These are phyloP conservation scores for Corylus americana DNA, from an alignment of 306 rosid genomes.

Conservation along the genomic window DNA sequence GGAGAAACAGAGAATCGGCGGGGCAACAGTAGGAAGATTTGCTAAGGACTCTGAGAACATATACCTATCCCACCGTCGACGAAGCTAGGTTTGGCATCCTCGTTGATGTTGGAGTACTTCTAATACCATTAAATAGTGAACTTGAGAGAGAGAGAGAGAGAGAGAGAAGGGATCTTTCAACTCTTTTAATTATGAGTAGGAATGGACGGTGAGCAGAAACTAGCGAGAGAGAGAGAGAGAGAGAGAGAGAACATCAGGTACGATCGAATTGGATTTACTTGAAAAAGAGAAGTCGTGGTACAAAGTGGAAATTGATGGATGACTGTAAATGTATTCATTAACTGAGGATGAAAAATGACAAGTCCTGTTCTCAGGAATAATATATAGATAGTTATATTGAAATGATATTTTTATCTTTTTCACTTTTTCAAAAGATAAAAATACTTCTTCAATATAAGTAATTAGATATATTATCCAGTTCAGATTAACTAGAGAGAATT, in stretches of 20 bases:
- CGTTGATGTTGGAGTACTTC: not conserved
- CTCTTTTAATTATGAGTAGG: not conserved
- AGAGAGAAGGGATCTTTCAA: not conserved
- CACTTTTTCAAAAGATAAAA: too few species aligned
- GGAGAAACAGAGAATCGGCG: not conserved
- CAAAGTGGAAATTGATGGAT: too few species aligned
- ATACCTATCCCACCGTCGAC: not conserved
- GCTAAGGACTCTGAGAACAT: not conserved
- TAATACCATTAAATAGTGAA: conserved; percentile 9
- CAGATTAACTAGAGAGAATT: too few species aligned
- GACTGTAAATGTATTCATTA: too few species aligned
- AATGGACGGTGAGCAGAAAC: not conserved
- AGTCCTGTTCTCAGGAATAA: too few species aligned
- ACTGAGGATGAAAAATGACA: too few species aligned
- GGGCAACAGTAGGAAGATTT: not conserved
- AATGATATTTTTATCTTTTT: too few species aligned
- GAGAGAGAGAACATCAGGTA: not conserved
- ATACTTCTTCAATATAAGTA: too few species aligned
- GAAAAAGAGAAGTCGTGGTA: too few species aligned
- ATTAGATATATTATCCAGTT: too few species aligned
- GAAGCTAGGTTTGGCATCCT: not conserved
- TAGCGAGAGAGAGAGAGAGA: conserved; percentile 3
- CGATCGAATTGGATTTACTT: too few species aligned
- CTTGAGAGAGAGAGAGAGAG: not conserved
- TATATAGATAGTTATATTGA: too few species aligned